Base-by-base conservation (phyloP, 306 rosid genomes). In the Lathyrus tuberosus region DNA sequence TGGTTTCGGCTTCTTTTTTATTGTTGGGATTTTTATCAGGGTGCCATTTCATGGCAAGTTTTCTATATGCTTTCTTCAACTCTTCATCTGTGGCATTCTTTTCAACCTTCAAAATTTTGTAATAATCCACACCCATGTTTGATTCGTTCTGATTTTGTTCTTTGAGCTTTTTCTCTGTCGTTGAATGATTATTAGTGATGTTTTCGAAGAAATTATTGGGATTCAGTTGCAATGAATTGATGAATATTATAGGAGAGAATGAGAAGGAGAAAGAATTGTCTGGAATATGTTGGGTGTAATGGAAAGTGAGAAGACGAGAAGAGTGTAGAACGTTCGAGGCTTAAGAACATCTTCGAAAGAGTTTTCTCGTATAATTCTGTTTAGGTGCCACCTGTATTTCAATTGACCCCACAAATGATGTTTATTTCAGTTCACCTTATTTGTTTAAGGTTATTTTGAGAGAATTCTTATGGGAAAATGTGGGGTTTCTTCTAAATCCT, bases 31-130 rank as follows among this genome's bases (percentile, higher is more conserved):
- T 91, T 78, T 91, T 91, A 62, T 91, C 97, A 69, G 97, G 96
- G 72, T 91, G 97, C 97, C 97, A 91, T 71, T 91, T 91, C 97
- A 91, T 91, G 56, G 96, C 97, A 68, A 91, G 91, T 74, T 91
- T 91, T 75, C 93, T 75, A 67, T 88, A 91, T 33, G 96, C 91
- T 71, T 88, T 91, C 93, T 91, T 91, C 83, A 88, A 74, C 22
- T 91, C 97, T 1, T 91, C 97, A 28, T 88, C 97, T 1, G 68
- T 80, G 13, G 90, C 96, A 64, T 37, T 89, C 84, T 80, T 89
- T 12, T 85, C 91, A 7, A 91, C 96, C 86, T 87, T 83, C 88
- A 91, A 74, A 51, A 85, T 38, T 83, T 89, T 87, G 18, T 87
- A 91, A 67, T 89, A 91, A 58, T 89, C 97, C 14, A 87, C 91